These are phyloP conservation scores for Juglanconis oblonga DNA, from an alignment of 2,329 filamentous ascomycete genomes.

Conservation along the genomic window DNA sequence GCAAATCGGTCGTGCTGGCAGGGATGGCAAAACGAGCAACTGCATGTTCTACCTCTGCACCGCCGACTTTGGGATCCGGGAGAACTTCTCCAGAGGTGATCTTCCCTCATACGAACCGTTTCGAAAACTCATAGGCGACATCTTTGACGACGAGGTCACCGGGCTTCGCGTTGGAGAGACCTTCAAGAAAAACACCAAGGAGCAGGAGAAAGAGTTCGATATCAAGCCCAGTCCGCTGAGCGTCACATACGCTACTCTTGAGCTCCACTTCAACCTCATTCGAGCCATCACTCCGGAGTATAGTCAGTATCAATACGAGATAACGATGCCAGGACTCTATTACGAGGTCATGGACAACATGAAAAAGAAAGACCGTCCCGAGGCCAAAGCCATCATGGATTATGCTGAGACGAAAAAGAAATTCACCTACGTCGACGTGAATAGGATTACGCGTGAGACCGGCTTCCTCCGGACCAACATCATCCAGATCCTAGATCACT, in stretches of 20 bases:
- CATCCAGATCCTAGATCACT: slow-evolving; percentile 52
- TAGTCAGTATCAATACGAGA: slow-evolving; percentile 50
- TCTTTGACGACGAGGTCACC: slow-evolving; percentile 40
- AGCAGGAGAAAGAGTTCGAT: slow-evolving; percentile 49
- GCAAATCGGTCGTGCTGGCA: slow-evolving; percentile 53
- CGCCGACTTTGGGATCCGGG: slow-evolving; percentile 55
- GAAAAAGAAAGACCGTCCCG: slow-evolving; percentile 34
- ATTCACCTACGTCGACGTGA: slow-evolving; percentile 47
- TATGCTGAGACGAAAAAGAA: slow-evolving; percentile 39
- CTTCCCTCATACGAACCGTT: slow-evolving; percentile 52
- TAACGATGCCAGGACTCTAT: slow-evolving; percentile 28
- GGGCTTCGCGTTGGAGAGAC: slow-evolving; percentile 35
- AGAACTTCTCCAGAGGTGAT: slow-evolving; percentile 59
- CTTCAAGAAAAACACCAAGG: slow-evolving; percentile 43
- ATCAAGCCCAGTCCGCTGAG: slow-evolving; percentile 48
- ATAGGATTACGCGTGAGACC: slow-evolving; percentile 29
- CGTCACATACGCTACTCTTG: slow-evolving; percentile 58
- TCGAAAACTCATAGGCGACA: slow-evolving; percentile 43
- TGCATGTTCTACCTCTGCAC: slow-evolving; percentile 58
- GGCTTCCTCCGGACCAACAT: slow-evolving; percentile 43
- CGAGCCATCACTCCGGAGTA: slow-evolving; percentile 58
- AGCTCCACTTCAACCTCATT: slow-evolving; percentile 55
- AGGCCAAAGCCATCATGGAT: slow-evolving; percentile 42
- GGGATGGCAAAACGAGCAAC: slow-evolving; percentile 49
- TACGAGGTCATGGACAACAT: slow-evolving; percentile 23